Evolutionary conservation across 1,139 yeast genomes (phyloP).

Genomic region (Debaryomycetaceae sp.): DNA sequence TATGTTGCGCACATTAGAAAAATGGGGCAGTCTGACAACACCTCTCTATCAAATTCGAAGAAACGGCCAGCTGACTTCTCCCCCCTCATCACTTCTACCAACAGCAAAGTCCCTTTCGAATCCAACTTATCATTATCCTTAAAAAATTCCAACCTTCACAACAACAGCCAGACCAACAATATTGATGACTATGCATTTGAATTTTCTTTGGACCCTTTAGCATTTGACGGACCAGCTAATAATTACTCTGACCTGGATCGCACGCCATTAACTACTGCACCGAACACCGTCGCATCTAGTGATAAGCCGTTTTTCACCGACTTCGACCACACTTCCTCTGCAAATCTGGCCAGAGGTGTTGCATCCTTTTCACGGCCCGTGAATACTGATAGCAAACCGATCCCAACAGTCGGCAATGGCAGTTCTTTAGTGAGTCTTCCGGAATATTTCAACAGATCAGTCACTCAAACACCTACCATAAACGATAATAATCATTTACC

Average conservation of each 20-base stretch:
- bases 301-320: conserved; percentile 12
- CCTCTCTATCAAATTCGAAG: conserved; percentile 9
- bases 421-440: conserved; percentile 23
- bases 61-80: conserved; percentile 37
- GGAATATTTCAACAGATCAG: conserved; percentile 16
- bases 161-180: neutral
- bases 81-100: conserved; percentile 16
- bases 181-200: conserved; percentile 13
- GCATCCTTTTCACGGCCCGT: neutral
- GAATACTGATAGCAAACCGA: conserved; percentile 1
- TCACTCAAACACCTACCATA: conserved; percentile 12
- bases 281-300: conserved; percentile 1
- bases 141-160: conserved; percentile 1
- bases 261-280: conserved; percentile 3
- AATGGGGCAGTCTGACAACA: conserved; percentile 42
- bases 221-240: conserved; percentile 31
- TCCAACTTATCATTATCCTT: conserved; percentile 17
- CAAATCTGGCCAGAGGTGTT: neutral
- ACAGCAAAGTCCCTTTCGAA: conserved; percentile 5
- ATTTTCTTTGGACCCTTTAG: conserved; percentile 31
- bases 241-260: conserved; percentile 11
- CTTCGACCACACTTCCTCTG: conserved; percentile 4
- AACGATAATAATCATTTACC: neutral
- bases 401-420: conserved; percentile 17
- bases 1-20: conserved; percentile 64